Percentiles rank a stretch among this genome's conserved stretches.
Conservation (phyloP, 2,329 filamentous ascomycete genomes). For the Karstenula rhodostoma region DNA sequence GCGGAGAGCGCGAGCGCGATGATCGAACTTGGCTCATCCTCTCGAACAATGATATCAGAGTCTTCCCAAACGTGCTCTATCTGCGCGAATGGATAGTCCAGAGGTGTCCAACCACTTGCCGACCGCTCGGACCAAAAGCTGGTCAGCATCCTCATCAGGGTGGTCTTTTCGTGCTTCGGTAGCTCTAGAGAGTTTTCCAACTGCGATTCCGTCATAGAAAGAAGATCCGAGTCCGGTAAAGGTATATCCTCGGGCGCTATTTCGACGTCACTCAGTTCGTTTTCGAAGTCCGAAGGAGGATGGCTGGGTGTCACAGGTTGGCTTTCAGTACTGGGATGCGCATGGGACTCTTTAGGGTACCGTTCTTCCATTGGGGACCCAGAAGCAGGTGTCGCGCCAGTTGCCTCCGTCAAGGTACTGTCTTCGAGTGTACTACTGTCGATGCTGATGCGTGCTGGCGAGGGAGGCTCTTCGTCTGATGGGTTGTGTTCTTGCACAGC, state of each 20-base stretch:
- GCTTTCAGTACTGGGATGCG: conserved; percentile 32
- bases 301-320: conserved; percentile 40
- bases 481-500: conserved; percentile 83
- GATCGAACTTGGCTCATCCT: conserved; percentile 95
- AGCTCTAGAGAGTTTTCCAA: conserved; percentile 74
- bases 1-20: conserved; percentile 92
- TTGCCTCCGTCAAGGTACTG: conserved; percentile 44
- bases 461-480: conserved; percentile 67
- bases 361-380: conserved; percentile 47
- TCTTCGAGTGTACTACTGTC: conserved; percentile 50
- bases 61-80: conserved; percentile 97
- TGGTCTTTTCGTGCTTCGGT: conserved; percentile 91
- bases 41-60: conserved; percentile 94
- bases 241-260: conserved; percentile 73
- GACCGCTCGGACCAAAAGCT: conserved; percentile 99
- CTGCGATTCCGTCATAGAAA: conserved; percentile 62
- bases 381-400: conserved; percentile 41
- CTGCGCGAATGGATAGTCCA: conserved; percentile 85
- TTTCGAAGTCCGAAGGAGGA: conserved; percentile 61
- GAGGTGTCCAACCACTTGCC: conserved; percentile 88
- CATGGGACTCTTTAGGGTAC: conserved; percentile 24
- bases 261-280: conserved; percentile 73
- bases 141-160: conserved; percentile 91
- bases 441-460: conserved; percentile 42
- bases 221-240: conserved; percentile 62